phyloP scores from a whole-genome alignment of 768 basidiomycete species.

The Suillus cothurnatus region DNA sequence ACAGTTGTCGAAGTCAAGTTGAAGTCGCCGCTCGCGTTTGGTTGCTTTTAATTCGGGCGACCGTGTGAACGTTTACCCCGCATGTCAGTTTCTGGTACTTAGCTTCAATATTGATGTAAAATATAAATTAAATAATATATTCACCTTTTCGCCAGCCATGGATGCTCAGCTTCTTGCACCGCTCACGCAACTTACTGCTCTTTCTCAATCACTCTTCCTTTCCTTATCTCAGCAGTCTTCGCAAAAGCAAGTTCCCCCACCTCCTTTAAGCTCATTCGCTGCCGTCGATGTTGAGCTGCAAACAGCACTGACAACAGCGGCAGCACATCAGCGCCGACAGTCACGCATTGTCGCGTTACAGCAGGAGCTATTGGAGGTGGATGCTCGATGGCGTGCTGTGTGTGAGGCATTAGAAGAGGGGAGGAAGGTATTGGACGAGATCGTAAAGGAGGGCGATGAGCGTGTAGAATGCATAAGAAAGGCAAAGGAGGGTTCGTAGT shows the following conservation, averaged over 20 bases:
- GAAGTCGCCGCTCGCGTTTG: not conserved
- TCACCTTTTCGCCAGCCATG: conserved; percentile 28
- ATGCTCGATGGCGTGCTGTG: conserved; percentile 68
- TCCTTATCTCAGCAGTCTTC: conserved; percentile 59
- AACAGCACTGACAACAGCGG: conserved; percentile 61
- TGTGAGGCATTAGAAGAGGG: conserved; percentile 65
- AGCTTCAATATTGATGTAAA: not conserved
- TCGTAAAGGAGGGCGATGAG: conserved; percentile 77
- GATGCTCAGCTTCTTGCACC: conserved; percentile 59
- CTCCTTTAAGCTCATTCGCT: conserved; percentile 53
- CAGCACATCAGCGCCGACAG: conserved; percentile 76
- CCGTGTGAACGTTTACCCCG: not conserved
- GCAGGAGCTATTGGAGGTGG: conserved; percentile 67
- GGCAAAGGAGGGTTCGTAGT: conserved; percentile 64
- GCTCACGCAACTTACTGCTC: conserved; percentile 59
- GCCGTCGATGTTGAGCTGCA: conserved; percentile 57
- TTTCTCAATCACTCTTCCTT: conserved; percentile 68
- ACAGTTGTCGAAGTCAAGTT: not conserved
- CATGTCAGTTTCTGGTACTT: not conserved
- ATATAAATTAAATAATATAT: not conserved
- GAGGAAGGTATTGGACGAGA: conserved; percentile 65
- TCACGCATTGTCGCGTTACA: conserved; percentile 72
- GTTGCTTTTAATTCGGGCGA: not conserved
- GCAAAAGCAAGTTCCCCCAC: conserved; percentile 61
- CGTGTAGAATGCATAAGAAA: conserved; percentile 68